Evolutionary conservation across 2,329 filamentous ascomycete genomes (phyloP), one percentile per base, ranked within the genome.

Genomic region (Neonectria coccinea): DNA sequence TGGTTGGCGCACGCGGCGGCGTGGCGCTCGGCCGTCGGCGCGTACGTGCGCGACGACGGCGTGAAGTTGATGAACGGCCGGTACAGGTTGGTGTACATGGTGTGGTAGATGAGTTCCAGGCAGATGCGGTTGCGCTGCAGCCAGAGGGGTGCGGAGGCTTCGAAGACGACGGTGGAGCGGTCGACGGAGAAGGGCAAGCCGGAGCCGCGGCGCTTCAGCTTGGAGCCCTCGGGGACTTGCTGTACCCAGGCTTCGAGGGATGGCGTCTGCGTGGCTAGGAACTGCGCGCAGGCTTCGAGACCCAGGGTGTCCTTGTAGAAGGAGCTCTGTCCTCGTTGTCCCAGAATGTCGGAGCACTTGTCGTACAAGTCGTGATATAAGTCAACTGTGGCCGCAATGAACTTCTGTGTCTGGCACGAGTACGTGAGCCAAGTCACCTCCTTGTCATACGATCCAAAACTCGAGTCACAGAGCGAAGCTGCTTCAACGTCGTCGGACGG

Each of bases 61-160:
- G 67, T 54, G 56, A 82, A 82, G 58, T 69, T 73, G 53, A 83
- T 78, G 36, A 81, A 79, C 2, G 79, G 79, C 3, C 81, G 79
- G 56, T 77, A 79, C 8, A 82, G 70, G 54, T 78, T 79, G 25
- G 76, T 72, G 33, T 61, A 70, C 7, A 81, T 67, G 47, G 78
- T 78, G 62, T 82, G 80, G 60, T 83, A 83, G 33, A 77, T 70
- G 2, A 82, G 67, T 62, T 83, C 80, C 2, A 83, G 74, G 33
- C 80, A 74, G 1, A 83, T 65, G 3, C 80, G 79, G 56, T 72
- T 69, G 7, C 72, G 76, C 56, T 82, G 79, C 1, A 83, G 73
- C 81, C 81, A 83, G 0, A 74, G 60, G 1, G 81, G 80, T 1
- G 78, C 76, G 41, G 77, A 79, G 8, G 62, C 56, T 18, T 69